Evolutionary conservation across 805 yeast species (phyloP).

Genomic region (Brettanomyces nanus): DNA sequence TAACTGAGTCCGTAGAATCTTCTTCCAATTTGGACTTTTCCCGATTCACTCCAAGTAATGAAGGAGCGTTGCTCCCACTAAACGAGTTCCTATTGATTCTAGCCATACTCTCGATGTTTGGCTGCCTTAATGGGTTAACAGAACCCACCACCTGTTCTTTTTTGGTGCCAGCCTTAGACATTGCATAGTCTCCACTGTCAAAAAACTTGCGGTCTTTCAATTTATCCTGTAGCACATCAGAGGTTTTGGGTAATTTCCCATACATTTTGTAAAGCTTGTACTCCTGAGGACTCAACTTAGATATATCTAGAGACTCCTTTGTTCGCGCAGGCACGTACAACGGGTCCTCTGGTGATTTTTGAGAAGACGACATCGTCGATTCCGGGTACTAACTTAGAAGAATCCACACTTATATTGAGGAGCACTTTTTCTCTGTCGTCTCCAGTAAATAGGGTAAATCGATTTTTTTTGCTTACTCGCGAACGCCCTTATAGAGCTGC

Average conservation of each 20-base stretch:
- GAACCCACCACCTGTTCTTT: slow-evolving; percentile 27
- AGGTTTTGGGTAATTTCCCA: slow-evolving; percentile 78
- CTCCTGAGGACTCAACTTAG: slow-evolving; percentile 69
- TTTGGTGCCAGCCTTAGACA: slow-evolving; percentile 54
- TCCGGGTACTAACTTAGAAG: background rate
- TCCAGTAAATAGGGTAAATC: no score
- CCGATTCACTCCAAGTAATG: slow-evolving; percentile 37
- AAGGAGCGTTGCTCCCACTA: slow-evolving; percentile 34
- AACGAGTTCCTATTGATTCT: slow-evolving; percentile 53
- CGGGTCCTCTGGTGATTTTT: background rate
- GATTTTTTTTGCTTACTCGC: no score
- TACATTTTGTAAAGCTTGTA: slow-evolving; percentile 68
- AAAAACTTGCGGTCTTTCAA: slow-evolving; percentile 85
- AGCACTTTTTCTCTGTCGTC: no score
- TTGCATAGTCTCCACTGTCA: slow-evolving; percentile 91
- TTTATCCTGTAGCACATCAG: slow-evolving; percentile 66
- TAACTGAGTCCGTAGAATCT: slow-evolving; percentile 32
- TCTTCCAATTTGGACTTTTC: slow-evolving; percentile 48
- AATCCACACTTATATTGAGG: no score
- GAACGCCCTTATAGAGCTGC: no score
- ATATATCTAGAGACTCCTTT: slow-evolving; percentile 36
- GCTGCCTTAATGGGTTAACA: slow-evolving; percentile 33
- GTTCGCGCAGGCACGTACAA: slow-evolving; percentile 24
- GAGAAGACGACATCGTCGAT: background rate
- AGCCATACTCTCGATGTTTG: slow-evolving; percentile 51